Evolutionary conservation across 2,329 filamentous ascomycete genomes (phyloP).

Genomic region (Fusarium sp.): DNA sequence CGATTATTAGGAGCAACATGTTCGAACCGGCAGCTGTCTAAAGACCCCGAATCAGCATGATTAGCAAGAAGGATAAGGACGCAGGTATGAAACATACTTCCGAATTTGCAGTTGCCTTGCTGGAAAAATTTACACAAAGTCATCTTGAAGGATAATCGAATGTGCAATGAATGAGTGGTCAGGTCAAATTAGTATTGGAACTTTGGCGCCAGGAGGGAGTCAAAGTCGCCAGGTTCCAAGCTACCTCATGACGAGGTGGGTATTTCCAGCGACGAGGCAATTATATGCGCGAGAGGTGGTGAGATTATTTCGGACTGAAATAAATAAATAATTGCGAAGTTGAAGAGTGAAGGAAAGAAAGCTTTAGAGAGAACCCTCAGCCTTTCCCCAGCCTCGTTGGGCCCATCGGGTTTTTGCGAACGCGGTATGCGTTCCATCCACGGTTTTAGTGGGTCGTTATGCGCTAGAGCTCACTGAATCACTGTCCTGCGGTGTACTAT

Average conservation of each 20-base stretch:
- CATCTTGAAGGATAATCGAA: constrained; percentile 49
- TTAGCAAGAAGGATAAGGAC: neutral
- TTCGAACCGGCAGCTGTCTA: constrained; percentile 68
- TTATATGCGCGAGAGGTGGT: neutral
- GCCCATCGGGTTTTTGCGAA: constrained; percentile 28
- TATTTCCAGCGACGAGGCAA: neutral
- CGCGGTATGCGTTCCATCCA: neutral
- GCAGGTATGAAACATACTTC: constrained; percentile 57
- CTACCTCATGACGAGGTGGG: constrained; percentile 44
- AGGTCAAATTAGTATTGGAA: constrained; percentile 4
- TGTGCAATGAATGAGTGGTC: neutral
- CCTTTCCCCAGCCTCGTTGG: constrained; percentile 48
- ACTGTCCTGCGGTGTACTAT: too few species aligned
- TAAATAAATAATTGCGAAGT: constrained; percentile 4
- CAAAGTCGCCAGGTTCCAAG: constrained; percentile 23
- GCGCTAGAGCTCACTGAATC: constrained; percentile 17
- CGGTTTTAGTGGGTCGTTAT: constrained; percentile 22
- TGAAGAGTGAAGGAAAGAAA: constrained; percentile 8
- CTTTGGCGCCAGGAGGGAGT: constrained; percentile 28
- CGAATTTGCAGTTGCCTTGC: constrained; percentile 66
- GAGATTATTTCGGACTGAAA: neutral
- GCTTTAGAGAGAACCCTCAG: constrained; percentile 33
- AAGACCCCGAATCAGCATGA: constrained; percentile 26
- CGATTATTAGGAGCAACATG: constrained; percentile 59
- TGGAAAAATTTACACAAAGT: constrained; percentile 63